Conservation (phyloP, 2,329 filamentous ascomycete species). For the Rhynchosporium graminicola region DNA sequence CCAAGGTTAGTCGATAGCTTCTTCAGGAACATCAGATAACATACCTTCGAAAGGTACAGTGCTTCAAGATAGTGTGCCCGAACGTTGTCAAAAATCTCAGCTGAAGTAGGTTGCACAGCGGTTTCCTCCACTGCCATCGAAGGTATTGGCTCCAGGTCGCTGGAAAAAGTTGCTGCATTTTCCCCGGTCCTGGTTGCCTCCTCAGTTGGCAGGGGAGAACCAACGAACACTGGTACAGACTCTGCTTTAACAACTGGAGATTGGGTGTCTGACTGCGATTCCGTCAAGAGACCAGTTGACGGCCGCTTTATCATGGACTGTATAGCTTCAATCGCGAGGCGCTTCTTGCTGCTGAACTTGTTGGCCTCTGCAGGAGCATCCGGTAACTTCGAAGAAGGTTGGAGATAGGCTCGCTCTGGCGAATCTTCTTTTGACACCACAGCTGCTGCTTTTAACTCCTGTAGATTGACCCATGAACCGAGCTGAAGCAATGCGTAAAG, state of each 20-base stretch:
- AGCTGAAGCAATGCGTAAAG: slow-evolving; percentile 71
- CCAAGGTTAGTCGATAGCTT: slow-evolving; percentile 47
- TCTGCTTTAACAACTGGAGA: slow-evolving; percentile 9
- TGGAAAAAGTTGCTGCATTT: neutral
- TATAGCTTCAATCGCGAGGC: slow-evolving; percentile 62
- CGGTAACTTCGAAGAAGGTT: slow-evolving; percentile 4
- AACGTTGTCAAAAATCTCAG: slow-evolving; percentile 59
- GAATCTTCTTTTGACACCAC: slow-evolving; percentile 47
- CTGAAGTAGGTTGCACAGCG: slow-evolving; percentile 42
- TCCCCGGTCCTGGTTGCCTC: neutral
- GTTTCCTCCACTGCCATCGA: slow-evolving; percentile 12
- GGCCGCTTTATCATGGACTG: slow-evolving; percentile 59
- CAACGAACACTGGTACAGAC: slow-evolving; percentile 10
- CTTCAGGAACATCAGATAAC: slow-evolving; percentile 36
- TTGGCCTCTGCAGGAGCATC: slow-evolving; percentile 28
- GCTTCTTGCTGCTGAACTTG: slow-evolving; percentile 50
- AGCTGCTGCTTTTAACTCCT: slow-evolving; percentile 52
- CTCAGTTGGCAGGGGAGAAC: slow-evolving; percentile 17
- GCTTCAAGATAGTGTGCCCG: slow-evolving; percentile 60
- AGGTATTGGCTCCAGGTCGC: neutral
- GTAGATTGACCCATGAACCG: slow-evolving; percentile 64
- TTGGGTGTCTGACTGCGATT: slow-evolving; percentile 24
- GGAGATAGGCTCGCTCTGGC: slow-evolving; percentile 33
- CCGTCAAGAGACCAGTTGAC: slow-evolving; percentile 28
- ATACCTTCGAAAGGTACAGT: slow-evolving; percentile 63